phyloP scores from a whole-genome alignment of 345 rosid genomes.

The Streptanthus diversifolius region DNA sequence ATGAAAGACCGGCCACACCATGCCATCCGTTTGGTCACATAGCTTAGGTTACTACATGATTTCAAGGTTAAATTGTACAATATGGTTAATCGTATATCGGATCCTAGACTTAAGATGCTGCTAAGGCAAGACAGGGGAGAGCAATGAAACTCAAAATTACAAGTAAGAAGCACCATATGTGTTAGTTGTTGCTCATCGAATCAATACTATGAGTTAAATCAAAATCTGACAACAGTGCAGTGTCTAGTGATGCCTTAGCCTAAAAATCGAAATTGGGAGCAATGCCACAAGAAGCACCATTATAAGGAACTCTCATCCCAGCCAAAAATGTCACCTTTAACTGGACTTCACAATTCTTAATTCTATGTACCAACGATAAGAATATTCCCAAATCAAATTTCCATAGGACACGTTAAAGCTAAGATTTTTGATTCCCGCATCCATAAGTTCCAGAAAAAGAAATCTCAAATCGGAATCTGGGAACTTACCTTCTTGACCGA shows the following conservation, averaged over 20 bases:
- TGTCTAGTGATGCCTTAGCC: background rate
- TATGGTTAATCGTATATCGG: background rate
- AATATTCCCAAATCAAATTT: background rate
- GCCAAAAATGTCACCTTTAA: background rate
- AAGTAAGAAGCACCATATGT: background rate
- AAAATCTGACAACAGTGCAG: background rate
- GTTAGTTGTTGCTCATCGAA: background rate
- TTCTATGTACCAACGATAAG: background rate
- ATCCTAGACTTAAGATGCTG: background rate
- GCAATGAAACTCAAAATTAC: background rate
- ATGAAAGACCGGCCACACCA: background rate
- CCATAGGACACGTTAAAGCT: background rate
- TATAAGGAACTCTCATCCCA: background rate
- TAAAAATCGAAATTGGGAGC: background rate
- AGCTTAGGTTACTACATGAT: background rate
- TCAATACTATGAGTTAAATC: background rate
- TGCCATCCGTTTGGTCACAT: background rate
- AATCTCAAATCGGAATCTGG: background rate
- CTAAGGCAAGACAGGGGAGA: background rate
- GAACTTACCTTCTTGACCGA: constrained; percentile 34
- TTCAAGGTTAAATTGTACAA: background rate
- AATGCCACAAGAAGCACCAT: background rate
- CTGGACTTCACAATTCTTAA: background rate
- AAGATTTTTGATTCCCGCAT: background rate
- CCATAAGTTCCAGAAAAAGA: background rate